Percentiles rank a stretch among this genome's conserved stretches.
Evolutionary conservation across 1,139 yeast species (phyloP).

Genomic region (Kodamaea suecica): DNA sequence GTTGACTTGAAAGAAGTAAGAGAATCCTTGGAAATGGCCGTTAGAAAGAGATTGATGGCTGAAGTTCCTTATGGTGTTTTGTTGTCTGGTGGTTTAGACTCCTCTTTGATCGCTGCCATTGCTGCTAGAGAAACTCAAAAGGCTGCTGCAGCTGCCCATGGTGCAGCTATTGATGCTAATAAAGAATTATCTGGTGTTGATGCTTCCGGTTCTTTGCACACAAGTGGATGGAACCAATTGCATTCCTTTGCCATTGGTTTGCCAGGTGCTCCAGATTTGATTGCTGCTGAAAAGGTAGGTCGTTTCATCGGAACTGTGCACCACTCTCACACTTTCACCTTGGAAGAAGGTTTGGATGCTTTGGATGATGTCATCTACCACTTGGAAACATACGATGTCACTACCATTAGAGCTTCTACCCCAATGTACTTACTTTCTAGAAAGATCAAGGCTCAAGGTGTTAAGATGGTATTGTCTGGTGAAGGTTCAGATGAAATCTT

Average conservation of each 20-base stretch:
- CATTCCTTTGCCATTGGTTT: conserved; percentile 97
- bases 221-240: conserved; percentile 71
- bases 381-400: conserved; percentile 96
- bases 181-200: conserved; percentile 88
- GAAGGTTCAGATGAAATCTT: conserved; percentile 99
- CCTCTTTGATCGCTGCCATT: conserved; percentile 92
- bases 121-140: conserved; percentile 93
- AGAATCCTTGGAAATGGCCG: conserved; percentile 85
- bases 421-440: conserved; percentile 97
- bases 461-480: conserved; percentile 97
- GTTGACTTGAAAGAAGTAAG: conserved; percentile 73
- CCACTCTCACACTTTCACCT: conserved; percentile 95
- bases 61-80: conserved; percentile 98
- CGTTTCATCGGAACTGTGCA: conserved; percentile 92
- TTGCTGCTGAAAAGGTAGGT: conserved; percentile 97
- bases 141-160: conserved; percentile 56
- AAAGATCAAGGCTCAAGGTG: conserved; percentile 98
- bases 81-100: conserved; percentile 94
- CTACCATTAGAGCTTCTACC: conserved; percentile 97
- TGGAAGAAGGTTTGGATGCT: conserved; percentile 95
- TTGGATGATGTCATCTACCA: conserved; percentile 91
- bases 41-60: conserved; percentile 98
- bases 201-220: conserved; percentile 74
- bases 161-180: conserved; percentile 47
- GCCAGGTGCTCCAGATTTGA: conserved; percentile 95